These are phyloP conservation scores for Neurospora hispaniola DNA, from an alignment of 495 filamentous ascomycete genomes.

Conservation along the genomic window DNA sequence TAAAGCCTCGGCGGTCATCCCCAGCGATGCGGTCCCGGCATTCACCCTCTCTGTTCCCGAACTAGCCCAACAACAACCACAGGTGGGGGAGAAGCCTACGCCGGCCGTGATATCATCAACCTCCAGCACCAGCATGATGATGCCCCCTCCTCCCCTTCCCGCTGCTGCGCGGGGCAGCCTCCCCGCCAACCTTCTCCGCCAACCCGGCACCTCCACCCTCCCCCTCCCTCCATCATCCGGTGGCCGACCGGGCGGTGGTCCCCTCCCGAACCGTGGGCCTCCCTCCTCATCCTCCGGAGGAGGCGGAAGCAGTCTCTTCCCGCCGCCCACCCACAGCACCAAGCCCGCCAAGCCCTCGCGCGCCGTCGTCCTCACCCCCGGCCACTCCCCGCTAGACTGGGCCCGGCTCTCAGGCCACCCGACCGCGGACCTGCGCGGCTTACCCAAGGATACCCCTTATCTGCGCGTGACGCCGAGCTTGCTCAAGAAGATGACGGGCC, in stretches of 20 bases:
- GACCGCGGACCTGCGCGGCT: slow-evolving; percentile 53
- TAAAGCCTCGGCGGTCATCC: slow-evolving; percentile 19
- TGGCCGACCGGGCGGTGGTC: slow-evolving; percentile 6
- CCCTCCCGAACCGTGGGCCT: slow-evolving; percentile 23
- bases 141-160: slow-evolving; percentile 21
- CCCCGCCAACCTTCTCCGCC: slow-evolving; percentile 10
- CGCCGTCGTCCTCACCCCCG: slow-evolving; percentile 67
- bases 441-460: slow-evolving; percentile 32
- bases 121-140: slow-evolving; percentile 14
- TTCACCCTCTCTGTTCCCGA: slow-evolving; percentile 31
- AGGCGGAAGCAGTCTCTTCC: slow-evolving; percentile 26
- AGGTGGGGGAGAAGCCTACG: neutral
- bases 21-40: slow-evolving; percentile 21
- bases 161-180: slow-evolving; percentile 13
- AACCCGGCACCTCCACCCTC: slow-evolving; percentile 4
- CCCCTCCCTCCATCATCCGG: neutral
- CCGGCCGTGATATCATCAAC: slow-evolving; percentile 15
- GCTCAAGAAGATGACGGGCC: slow-evolving; percentile 63
- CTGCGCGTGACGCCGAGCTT: slow-evolving; percentile 64
- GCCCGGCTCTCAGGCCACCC: slow-evolving; percentile 62
- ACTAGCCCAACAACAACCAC: neutral
- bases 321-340: slow-evolving; percentile 34
- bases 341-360: slow-evolving; percentile 38
- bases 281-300: slow-evolving; percentile 12
- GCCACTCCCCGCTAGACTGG: slow-evolving; percentile 94